Percentiles rank a stretch among this genome's conserved stretches.
These are phyloP conservation scores for Mycena capillaripes DNA, from an alignment of 768 basidiomycete genomes.

Conservation along the genomic window DNA sequence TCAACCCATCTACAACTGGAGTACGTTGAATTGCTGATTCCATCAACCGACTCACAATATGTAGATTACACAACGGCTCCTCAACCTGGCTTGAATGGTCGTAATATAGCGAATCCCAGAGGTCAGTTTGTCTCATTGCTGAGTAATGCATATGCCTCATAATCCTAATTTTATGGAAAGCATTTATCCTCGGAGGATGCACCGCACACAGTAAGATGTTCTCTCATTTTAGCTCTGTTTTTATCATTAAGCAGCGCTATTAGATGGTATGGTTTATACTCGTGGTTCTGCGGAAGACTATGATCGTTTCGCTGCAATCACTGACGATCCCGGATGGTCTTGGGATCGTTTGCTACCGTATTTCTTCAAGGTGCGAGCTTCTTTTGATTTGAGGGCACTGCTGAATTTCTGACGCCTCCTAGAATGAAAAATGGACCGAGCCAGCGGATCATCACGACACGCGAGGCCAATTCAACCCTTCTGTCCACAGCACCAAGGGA, in stretches of 20 bases:
- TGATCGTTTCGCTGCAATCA: conserved; percentile 48
- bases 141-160: neutral
- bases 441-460: conserved; percentile 54
- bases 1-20: neutral
- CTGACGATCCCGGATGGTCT: conserved; percentile 53
- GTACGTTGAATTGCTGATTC: neutral
- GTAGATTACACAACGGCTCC: conserved; percentile 12
- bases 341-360: conserved; percentile 54
- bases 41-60: neutral
- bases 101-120: neutral
- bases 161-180: neutral
- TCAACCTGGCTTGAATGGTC: conserved; percentile 9
- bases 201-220: conserved; percentile 11
- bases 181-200: conserved; percentile 12
- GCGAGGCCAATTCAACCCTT: conserved; percentile 51
- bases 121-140: neutral
- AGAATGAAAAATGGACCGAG: conserved; percentile 54
- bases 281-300: conserved; percentile 53
- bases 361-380: conserved; percentile 43
- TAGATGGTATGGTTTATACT: conserved; percentile 54
- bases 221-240: too few species aligned
- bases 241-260: neutral
- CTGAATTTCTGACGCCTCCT: neutral
- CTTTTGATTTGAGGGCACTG: too few species aligned
- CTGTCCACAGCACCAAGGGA: conserved; percentile 53